phyloP scores from a whole-genome alignment of 148 eudicot genomes.

The Camellia lanceoleosa region DNA sequence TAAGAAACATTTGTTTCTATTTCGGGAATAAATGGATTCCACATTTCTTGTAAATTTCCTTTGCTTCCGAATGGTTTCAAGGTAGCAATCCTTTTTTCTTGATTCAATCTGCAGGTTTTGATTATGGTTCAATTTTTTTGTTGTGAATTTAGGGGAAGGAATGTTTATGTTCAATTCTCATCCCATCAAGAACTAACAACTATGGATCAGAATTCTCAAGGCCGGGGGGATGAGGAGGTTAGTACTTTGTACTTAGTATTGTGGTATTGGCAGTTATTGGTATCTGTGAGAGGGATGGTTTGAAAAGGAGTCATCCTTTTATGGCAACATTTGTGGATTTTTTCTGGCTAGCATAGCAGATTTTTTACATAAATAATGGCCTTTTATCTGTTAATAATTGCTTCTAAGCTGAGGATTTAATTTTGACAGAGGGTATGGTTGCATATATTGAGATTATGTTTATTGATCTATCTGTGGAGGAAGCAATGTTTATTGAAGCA shows the following conservation, averaged over 20 bases:
- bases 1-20: neutral
- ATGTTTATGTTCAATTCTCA: conserved; percentile 89
- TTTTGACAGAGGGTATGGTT: no score
- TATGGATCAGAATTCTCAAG: conserved; percentile 77
- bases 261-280: neutral
- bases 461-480: no score
- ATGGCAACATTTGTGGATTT: neutral
- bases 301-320: neutral
- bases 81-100: neutral
- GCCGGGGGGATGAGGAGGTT: conserved; percentile 94
- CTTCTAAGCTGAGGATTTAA: neutral
- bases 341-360: neutral
- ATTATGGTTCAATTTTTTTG: conserved; percentile 8
- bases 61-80: neutral
- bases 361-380: neutral
- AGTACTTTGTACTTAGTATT: conserved; percentile 17
- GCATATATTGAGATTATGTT: no score
- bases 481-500: no score
- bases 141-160: conserved; percentile 67
- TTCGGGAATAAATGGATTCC: neutral
- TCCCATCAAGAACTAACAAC: conserved; percentile 93
- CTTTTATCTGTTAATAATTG: neutral
- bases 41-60: neutral
- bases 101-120: conserved; percentile 6
- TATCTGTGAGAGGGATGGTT: neutral